Conservation (phyloP, 2,329 filamentous ascomycete species). For the Achaetomium macrosporum region DNA sequence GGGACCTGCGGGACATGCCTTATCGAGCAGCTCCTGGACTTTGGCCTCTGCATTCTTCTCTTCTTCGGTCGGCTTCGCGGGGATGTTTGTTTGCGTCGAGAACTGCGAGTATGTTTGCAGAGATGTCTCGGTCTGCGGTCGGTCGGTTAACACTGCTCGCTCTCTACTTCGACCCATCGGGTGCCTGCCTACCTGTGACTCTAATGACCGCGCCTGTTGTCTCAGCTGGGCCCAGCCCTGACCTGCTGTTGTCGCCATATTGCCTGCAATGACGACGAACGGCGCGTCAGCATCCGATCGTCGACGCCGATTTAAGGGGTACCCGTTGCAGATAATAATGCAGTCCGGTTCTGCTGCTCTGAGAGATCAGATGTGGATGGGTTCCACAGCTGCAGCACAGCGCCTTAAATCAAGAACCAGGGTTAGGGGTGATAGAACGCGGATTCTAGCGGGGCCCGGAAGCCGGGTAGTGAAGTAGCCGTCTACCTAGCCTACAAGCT, state of each 20-base stretch:
- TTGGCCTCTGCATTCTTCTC: constrained; percentile 74
- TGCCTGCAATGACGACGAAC: constrained; percentile 12
- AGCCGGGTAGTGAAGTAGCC: too few relatives aligned
- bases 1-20: constrained; percentile 43
- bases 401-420: too few relatives aligned
- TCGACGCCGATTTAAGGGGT: constrained; percentile 1
- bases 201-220: constrained; percentile 81
- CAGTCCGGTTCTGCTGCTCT: constrained; percentile 5
- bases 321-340: not conserved
- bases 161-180: not conserved
- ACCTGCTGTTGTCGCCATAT: constrained; percentile 25
- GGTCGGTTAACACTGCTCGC: not conserved
- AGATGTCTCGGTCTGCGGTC: constrained; percentile 67
- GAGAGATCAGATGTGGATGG: not conserved
- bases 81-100: constrained; percentile 70
- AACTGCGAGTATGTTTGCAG: constrained; percentile 90
- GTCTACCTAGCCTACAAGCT: too few relatives aligned
- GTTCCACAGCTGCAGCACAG: too few relatives aligned
- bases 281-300: constrained; percentile 12
- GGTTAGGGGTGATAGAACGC: too few relatives aligned
- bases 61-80: constrained; percentile 77
- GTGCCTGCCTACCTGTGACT: constrained; percentile 70
- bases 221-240: constrained; percentile 85
- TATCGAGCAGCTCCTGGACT: constrained; percentile 77
- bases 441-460: too few relatives aligned